These are phyloP conservation scores for Neurospora sp. DNA, from an alignment of 495 filamentous ascomycete species.

Conservation along the genomic window DNA sequence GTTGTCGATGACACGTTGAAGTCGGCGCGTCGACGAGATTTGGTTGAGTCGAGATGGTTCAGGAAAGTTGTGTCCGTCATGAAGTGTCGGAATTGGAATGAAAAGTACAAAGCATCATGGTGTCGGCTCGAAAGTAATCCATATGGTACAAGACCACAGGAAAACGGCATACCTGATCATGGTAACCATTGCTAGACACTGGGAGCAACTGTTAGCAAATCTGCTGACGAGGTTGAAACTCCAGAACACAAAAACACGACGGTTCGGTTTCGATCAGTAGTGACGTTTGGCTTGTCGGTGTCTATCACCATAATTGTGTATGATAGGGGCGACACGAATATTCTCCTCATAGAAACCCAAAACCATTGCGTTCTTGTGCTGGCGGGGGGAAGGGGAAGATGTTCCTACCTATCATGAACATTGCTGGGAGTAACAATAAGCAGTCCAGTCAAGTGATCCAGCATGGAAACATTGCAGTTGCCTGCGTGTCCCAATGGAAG, in stretches of 20 bases:
- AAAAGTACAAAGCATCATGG: conserved; percentile 51
- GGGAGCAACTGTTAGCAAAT: conserved; percentile 9
- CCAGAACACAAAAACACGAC: conserved; percentile 2
- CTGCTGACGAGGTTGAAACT: not conserved
- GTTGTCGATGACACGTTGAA: not conserved
- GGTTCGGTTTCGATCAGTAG: conserved; percentile 44
- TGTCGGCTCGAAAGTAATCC: conserved; percentile 2
- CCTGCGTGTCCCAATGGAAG: not conserved
- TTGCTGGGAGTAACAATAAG: not conserved
- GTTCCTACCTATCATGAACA: conserved; percentile 21
- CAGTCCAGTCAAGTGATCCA: not conserved
- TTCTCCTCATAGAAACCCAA: conserved; percentile 59
- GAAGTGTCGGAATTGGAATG: conserved; percentile 51
- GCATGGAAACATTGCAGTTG: not conserved
- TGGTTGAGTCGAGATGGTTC: conserved; percentile 34
- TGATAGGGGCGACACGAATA: conserved; percentile 86
- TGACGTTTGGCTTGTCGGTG: conserved; percentile 89
- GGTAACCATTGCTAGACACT: conserved; percentile 7
- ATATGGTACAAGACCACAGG: not conserved
- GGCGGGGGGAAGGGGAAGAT: conserved; percentile 1
- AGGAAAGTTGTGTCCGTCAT: conserved; percentile 31
- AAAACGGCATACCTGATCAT: not conserved
- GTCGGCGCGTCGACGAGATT: not conserved
- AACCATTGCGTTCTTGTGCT: not conserved
- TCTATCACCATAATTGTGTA: conserved; percentile 75